phyloP scores from a whole-genome alignment of 2,329 filamentous ascomycete genomes.

The Botrytis fabae region DNA sequence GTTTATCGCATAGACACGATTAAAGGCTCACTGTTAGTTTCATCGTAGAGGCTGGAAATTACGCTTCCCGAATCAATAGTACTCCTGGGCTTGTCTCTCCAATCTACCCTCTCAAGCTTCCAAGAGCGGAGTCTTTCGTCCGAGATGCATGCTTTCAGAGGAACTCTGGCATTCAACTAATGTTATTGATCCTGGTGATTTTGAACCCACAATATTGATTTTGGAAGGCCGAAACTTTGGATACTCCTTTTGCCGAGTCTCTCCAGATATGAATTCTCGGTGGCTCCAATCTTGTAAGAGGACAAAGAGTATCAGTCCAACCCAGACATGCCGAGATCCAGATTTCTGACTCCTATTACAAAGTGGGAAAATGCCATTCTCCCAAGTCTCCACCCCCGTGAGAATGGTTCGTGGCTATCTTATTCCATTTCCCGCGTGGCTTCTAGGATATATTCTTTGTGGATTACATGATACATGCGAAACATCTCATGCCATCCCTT shows the following conservation, averaged over 20 bases:
- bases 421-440: conserved; percentile 18
- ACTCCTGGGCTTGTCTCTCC: neutral
- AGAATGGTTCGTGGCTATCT: neutral
- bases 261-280: neutral
- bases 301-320: neutral
- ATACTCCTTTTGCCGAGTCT: neutral
- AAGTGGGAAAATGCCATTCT: conserved; percentile 4
- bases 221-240: neutral
- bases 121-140: neutral
- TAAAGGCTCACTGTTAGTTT: neutral
- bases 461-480: conserved; percentile 20
- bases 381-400: conserved; percentile 5
- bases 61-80: neutral
- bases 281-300: neutral
- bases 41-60: neutral
- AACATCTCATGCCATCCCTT: conserved; percentile 15
- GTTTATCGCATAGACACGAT: neutral
- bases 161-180: neutral
- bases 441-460: conserved; percentile 18
- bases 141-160: neutral
- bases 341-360: too few species aligned
- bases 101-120: neutral
- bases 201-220: neutral
- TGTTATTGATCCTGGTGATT: neutral
- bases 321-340: neutral